Evolutionary conservation across 2,329 filamentous ascomycete species (phyloP), one percentile per base, ranked within the genome.

Genomic region (Alternaria arborescens): DNA sequence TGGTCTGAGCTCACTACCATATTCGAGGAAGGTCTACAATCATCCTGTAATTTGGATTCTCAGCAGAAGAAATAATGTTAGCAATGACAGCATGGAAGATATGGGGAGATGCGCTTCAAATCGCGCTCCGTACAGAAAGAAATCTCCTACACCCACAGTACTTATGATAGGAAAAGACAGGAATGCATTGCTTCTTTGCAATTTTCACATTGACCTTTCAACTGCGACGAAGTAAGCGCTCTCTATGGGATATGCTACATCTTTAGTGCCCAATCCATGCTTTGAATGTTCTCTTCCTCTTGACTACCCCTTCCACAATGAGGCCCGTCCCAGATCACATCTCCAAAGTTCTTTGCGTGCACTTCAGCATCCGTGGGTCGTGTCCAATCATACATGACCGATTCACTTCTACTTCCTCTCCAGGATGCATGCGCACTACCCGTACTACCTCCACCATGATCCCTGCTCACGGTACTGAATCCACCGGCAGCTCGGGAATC

Each of bases 1-100:
- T 68, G 62, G 67, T 64, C 68, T 71, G 64, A 67, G 67, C 69
- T 71, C 62, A 68, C 48, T 56, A 57, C 48, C 59, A 60, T 53
- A 47, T 61, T 52, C 60, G 46, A 61, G 46, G 51, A 55, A 30
- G 53, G 50, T 55, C 42, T 50, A 56, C 60, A 47, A 66, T 62
- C 54, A 60, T 60, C 54, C 58, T 58, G 40, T 60, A 57, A 59
- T 64, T 61, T 62, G 62, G 53, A 61, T 58, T 63, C 54, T 50
- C 52, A 54, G 47, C 41, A 57, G 52, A 57, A 60, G 56, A 55
- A 18, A 55, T 43, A 26, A 56, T 51, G 24, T 52, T 43, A 59
- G 59, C 59, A 59, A n/a, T 59, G 41, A 36, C 40, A 28, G 44
- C 38, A 57, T 40, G 36, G 52, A 38, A n/a, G 24, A 26, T 28